A percentile compares a stretch with the other conserved stretches of the same genome.
Evolutionary conservation across 1,284 basidiomycete genomes (phyloP).

Genomic region (Mycosarcoma mackinlayi): DNA sequence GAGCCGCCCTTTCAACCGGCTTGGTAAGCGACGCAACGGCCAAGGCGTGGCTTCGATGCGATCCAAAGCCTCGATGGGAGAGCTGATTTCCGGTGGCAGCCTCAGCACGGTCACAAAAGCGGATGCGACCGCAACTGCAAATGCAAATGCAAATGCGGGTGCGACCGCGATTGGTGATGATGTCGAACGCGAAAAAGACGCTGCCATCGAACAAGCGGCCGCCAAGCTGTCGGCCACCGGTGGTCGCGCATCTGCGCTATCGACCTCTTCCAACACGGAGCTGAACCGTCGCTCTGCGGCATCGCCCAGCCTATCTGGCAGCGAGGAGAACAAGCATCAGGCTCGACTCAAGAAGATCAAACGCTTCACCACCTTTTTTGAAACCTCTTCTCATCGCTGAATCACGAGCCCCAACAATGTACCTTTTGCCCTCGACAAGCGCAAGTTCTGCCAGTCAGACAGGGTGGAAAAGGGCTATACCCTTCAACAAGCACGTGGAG

Average conservation of each 20-base stretch:
- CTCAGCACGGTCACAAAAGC: slow-evolving; percentile 20
- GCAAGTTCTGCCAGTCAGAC: too few relatives aligned
- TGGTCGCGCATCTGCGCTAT: slow-evolving; percentile 19
- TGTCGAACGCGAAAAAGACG: slow-evolving; percentile 9
- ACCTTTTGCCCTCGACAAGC: slow-evolving; percentile 25
- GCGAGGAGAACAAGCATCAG: slow-evolving; percentile 49
- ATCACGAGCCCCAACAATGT: too few relatives aligned
- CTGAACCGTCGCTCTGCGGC: slow-evolving; percentile 30
- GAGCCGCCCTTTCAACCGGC: slow-evolving; percentile 51
- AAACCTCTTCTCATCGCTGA: slow-evolving; percentile 42
- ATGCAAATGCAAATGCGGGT: too few relatives aligned
- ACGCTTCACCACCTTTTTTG: slow-evolving; percentile 53
- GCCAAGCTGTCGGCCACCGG: slow-evolving; percentile 15
- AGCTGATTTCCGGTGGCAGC: slow-evolving; percentile 38
- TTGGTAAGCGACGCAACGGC: slow-evolving; percentile 48
- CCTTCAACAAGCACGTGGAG: too few relatives aligned
- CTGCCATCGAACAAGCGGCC: slow-evolving; percentile 17
- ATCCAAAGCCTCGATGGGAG: slow-evolving; percentile 23
- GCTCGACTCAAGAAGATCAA: slow-evolving; percentile 55
- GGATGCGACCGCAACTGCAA: slow-evolving; percentile 3
- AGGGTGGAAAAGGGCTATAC: slow-evolving; percentile 36
- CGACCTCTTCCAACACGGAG: slow-evolving; percentile 25
- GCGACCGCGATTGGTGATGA: slow-evolving; percentile 4
- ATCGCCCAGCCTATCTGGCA: slow-evolving; percentile 44
- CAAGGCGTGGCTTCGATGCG: slow-evolving; percentile 28